These are phyloP conservation scores for Harringtonia lauricola DNA, from an alignment of 2,329 filamentous ascomycete genomes.

Conservation along the genomic window DNA sequence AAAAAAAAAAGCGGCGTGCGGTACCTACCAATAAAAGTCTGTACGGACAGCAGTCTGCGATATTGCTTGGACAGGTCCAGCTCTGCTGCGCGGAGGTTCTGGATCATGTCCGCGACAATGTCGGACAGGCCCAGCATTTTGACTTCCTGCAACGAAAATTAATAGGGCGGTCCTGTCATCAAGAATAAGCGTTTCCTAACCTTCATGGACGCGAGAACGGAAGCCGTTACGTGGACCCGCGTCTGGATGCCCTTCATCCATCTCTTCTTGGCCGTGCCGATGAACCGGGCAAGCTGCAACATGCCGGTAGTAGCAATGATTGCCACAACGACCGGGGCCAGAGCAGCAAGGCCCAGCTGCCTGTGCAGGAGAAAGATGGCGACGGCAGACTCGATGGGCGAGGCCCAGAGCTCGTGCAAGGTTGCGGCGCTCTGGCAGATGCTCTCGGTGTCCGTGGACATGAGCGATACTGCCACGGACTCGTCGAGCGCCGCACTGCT, in stretches of 20 bases:
- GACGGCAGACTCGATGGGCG: constrained; percentile 6
- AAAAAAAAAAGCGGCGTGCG: background rate
- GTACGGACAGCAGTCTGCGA: background rate
- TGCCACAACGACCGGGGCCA: constrained; percentile 1
- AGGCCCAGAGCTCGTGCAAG: constrained; percentile 15
- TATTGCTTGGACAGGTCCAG: constrained; percentile 1
- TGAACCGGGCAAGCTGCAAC: background rate
- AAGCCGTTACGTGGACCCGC: constrained; percentile 34
- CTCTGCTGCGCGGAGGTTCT: background rate
- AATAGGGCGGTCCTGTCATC: too few relatives aligned
- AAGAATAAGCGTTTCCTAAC: constrained; percentile 9
- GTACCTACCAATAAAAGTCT: background rate
- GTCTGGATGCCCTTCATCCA: constrained; percentile 39
- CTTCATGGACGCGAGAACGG: constrained; percentile 38
- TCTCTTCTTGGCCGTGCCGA: constrained; percentile 1
- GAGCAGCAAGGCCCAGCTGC: constrained; percentile 7
- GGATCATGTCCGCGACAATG: background rate
- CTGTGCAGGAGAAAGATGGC: constrained; percentile 8
- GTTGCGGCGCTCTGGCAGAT: constrained; percentile 12
- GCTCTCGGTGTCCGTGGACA: constrained; percentile 19
- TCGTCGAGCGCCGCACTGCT: constrained; percentile 11
- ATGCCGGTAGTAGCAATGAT: background rate
- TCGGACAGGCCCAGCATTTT: constrained; percentile 2
- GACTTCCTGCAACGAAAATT: background rate
- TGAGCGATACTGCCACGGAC: constrained; percentile 17